These are phyloP conservation scores for Rosa lucieae DNA, from an alignment of 306 rosid species.

Conservation along the genomic window DNA sequence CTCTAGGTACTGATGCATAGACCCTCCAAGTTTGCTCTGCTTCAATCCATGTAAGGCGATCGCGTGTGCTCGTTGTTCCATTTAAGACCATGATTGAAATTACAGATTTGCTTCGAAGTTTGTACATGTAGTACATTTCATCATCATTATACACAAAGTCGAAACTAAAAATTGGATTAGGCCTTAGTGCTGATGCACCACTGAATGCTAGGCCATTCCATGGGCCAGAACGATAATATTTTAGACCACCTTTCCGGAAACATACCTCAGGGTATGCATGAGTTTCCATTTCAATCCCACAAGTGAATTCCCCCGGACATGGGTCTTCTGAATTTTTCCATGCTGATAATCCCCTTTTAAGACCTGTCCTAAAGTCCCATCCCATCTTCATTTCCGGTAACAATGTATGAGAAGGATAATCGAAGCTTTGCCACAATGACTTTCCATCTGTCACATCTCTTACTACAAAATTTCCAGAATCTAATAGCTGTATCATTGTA, in stretches of 20 bases:
- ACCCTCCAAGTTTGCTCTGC: conserved; percentile 41
- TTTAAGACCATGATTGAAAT: conserved; percentile 49
- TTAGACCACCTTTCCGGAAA: conserved; percentile 35
- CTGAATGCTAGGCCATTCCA: conserved; percentile 47
- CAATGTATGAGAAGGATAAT: conserved; percentile 59
- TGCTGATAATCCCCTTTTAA: conserved; percentile 31
- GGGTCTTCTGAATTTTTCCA: conserved; percentile 54
- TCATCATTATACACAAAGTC: conserved; percentile 32
- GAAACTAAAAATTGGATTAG: conserved; percentile 34
- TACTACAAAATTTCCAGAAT: conserved; percentile 52
- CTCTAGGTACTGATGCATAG: conserved; percentile 31
- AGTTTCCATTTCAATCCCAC: conserved; percentile 26
- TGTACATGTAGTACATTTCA: conserved; percentile 44
- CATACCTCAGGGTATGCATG: conserved; percentile 33
- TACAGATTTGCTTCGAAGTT: conserved; percentile 29
- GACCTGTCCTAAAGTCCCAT: conserved; percentile 43
- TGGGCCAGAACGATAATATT: conserved; percentile 39
- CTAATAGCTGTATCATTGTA: conserved; percentile 38
- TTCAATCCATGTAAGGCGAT: conserved; percentile 40
- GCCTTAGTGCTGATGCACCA: conserved; percentile 28
- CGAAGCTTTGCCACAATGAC: conserved; percentile 61
- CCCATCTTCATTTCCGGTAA: conserved; percentile 61
- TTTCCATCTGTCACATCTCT: conserved; percentile 34
- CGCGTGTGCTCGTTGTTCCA: conserved; percentile 25
- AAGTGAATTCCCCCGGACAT: conserved; percentile 45